Percentiles rank a stretch among this genome's conserved stretches.
These are phyloP conservation scores for Aureobasidium subglaciale DNA, from an alignment of 2,329 filamentous ascomycete genomes.

Conservation along the genomic window DNA sequence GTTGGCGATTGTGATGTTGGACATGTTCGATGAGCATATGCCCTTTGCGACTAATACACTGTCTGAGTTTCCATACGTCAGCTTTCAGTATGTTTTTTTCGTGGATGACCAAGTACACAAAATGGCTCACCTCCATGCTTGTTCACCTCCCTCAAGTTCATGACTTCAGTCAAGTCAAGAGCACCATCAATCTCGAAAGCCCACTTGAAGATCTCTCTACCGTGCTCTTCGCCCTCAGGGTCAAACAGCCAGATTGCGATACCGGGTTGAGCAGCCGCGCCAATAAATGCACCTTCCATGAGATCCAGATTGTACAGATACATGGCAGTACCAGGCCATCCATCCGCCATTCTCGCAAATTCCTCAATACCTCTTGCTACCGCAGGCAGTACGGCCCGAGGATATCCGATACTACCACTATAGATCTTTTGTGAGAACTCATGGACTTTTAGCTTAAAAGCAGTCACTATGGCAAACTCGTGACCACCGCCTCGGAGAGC, in stretches of 20 bases:
- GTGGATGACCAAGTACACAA: background rate
- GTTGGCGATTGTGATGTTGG: background rate
- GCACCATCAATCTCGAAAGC: conserved; percentile 3
- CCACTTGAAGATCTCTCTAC: background rate
- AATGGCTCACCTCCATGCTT: background rate
- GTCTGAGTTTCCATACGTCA: background rate
- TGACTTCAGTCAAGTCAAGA: background rate
- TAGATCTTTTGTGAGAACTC: background rate
- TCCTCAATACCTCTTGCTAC: background rate
- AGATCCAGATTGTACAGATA: conserved; percentile 1
- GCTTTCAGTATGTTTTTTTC: background rate
- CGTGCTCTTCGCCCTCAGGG: background rate
- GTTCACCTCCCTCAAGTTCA: background rate
- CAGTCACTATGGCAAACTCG: background rate
- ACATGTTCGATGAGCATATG: background rate
- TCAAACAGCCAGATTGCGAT: conserved; percentile 1
- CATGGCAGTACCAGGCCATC: background rate
- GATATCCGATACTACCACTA: background rate
- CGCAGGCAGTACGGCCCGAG: background rate
- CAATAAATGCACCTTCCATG: background rate
- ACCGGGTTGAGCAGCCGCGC: background rate
- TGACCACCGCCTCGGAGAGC: conserved; percentile 34
- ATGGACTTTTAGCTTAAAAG: background rate
- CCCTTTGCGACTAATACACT: background rate
- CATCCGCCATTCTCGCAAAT: background rate